phyloP scores from a whole-genome alignment of 2,329 filamentous ascomycete genomes.

The Thielaviopsis euricoi region DNA sequence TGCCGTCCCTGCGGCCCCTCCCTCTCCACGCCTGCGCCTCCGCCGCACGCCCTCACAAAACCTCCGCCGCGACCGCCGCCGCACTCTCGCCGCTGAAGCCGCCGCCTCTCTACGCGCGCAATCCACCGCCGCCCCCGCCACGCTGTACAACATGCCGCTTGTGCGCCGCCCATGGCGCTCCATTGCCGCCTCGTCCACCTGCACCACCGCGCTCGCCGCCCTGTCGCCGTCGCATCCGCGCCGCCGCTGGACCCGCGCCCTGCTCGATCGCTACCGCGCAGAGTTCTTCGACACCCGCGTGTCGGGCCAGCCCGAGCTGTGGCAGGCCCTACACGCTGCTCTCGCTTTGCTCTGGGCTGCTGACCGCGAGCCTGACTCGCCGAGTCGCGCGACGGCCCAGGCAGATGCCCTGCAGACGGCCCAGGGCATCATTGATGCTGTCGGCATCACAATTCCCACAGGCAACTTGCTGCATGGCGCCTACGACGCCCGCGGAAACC shows the following conservation, averaged over 20 bases:
- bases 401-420: conserved; percentile 43
- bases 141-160: conserved; percentile 53
- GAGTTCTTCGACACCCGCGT: conserved; percentile 89
- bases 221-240: background rate
- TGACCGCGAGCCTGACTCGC: conserved; percentile 18
- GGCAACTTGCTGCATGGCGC: conserved; percentile 55
- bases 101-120: conserved; percentile 17
- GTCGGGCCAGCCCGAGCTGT: conserved; percentile 60
- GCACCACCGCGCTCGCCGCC: conserved; percentile 48
- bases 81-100: conserved; percentile 3
- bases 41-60: background rate
- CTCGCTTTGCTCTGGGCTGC: conserved; percentile 50
- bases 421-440: conserved; percentile 65
- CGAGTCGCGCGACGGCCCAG: conserved; percentile 1
- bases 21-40: background rate
- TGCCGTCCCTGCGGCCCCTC: too few species aligned
- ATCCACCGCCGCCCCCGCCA: conserved; percentile 33
- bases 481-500: conserved; percentile 54
- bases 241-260: conserved; percentile 50
- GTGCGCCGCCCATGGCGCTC: conserved; percentile 45
- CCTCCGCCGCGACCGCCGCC: background rate
- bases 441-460: conserved; percentile 57
- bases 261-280: conserved; percentile 52
- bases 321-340: conserved; percentile 56
- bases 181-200: conserved; percentile 53